Conservation (phyloP, 495 filamentous ascomycete species). For the Echria macrotheca region DNA sequence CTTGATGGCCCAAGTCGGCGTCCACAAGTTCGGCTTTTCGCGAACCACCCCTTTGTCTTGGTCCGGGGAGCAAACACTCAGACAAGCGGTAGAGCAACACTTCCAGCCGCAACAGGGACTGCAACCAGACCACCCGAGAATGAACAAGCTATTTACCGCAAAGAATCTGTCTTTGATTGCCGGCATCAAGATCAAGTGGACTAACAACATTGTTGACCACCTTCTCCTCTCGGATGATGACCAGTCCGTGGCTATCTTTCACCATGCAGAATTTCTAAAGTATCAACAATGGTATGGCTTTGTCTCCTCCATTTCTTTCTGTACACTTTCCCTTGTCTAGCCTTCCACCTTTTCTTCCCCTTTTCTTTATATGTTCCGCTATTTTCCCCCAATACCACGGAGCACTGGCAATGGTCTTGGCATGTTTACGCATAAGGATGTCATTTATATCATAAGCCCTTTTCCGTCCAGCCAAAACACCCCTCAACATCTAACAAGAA, state of each 20-base stretch:
- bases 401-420: too few species aligned
- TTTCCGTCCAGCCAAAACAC: too few species aligned
- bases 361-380: too few species aligned
- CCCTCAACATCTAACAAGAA: too few species aligned
- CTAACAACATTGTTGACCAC: slow-evolving; percentile 40
- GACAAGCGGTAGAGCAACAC: not conserved
- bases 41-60: slow-evolving; percentile 1
- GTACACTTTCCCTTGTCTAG: too few species aligned
- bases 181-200: slow-evolving; percentile 36
- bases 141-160: slow-evolving; percentile 17
- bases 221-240: slow-evolving; percentile 35
- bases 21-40: not conserved
- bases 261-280: slow-evolving; percentile 33
- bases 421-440: too few species aligned
- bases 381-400: too few species aligned
- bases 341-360: too few species aligned
- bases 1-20: slow-evolving; percentile 8
- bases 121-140: not conserved
- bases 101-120: not conserved
- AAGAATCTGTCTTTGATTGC: slow-evolving; percentile 22
- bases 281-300: slow-evolving; percentile 12
- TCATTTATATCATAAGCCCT: too few species aligned
- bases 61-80: slow-evolving; percentile 1
- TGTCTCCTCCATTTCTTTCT: too few species aligned
- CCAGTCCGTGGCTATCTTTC: slow-evolving; percentile 36